Evolutionary conservation across 1,284 basidiomycete species (phyloP), one percentile per base, ranked within the genome.

Genomic region (Lignosus rhinocerotis): DNA sequence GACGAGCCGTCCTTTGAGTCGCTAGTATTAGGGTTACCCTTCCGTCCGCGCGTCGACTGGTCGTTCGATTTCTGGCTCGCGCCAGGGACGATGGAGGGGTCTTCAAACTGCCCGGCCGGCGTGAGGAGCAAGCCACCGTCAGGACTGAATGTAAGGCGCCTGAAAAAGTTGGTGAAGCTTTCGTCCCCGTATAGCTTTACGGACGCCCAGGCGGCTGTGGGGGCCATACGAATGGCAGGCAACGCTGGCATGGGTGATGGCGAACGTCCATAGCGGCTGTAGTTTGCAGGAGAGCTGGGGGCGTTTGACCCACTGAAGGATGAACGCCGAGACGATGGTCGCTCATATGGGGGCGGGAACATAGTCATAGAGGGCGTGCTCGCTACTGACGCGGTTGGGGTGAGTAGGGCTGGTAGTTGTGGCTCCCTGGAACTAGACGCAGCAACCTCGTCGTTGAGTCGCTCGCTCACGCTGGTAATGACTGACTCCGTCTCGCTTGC

Each of bases 61-160:
- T 79, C 76, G 56, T 69, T 70, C 52, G 57, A 53, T 32, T 69
- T 64, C 32, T 73, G 73, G 3, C 76, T 72, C 0, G 75, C 55
- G 56, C 73, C 73, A 50, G 82, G 74, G 56, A 83, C 67, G 57
- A 88, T 81, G 43, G 88, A 82, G 12, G 92, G 92, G 72, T 96
- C 94, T 70, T 97, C 94, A 69, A 97, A 98, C 69, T 97, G 91
- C 0, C 97, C 96, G 1, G 96, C 96, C 0, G 97, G 96, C 0
- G 97, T 98, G 64, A 98, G 79, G 19, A 99, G 81, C 49, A 99
- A 78, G 9, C 88, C 92, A 0, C 97, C 96, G 71, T 99, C 96
- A 1, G 96, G 93, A 58, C 94, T 96, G 76, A 98, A 99, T 4
- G 89, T 89, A 55, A 99, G 78, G 31, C 96, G 84, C 32, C 97